Evolutionary conservation across 805 yeast species (phyloP).

Genomic region (Lipomyces yamanashiensis): DNA sequence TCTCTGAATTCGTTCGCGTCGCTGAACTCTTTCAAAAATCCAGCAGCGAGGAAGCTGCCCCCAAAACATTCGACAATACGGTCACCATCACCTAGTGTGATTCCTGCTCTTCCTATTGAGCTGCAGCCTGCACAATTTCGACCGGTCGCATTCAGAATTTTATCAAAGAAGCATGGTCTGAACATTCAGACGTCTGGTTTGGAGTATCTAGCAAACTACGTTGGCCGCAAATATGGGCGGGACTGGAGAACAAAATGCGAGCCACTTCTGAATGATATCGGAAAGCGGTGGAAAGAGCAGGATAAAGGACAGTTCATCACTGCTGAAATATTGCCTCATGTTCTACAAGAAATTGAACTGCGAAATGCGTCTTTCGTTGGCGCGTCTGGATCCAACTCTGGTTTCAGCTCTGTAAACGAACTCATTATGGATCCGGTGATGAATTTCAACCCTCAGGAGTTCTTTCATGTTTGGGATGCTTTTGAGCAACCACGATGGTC

Average conservation of each 20-base stretch:
- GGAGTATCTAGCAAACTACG: constrained; percentile 67
- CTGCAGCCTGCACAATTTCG: constrained; percentile 82
- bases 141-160: constrained; percentile 86
- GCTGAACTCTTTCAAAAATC: constrained; percentile 21
- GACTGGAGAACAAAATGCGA: constrained; percentile 82
- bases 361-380: constrained; percentile 40
- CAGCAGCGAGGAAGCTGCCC: neutral
- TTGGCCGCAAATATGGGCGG: constrained; percentile 78
- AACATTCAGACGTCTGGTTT: constrained; percentile 88
- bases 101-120: constrained; percentile 62
- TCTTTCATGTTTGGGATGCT: constrained; percentile 68
- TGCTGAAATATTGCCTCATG: constrained; percentile 66
- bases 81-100: constrained; percentile 23
- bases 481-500: constrained; percentile 64
- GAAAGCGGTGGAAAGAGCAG: constrained; percentile 83
- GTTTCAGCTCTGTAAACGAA: constrained; percentile 4
- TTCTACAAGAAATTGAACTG: constrained; percentile 61
- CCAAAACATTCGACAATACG: neutral
- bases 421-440: constrained; percentile 33
- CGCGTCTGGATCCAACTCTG: constrained; percentile 7
- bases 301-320: constrained; percentile 86
- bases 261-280: constrained; percentile 73
- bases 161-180: constrained; percentile 90
- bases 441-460: constrained; percentile 50
- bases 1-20: constrained; percentile 21